phyloP scores from a whole-genome alignment of 495 filamentous ascomycete genomes.

The Xylaria intraflava region DNA sequence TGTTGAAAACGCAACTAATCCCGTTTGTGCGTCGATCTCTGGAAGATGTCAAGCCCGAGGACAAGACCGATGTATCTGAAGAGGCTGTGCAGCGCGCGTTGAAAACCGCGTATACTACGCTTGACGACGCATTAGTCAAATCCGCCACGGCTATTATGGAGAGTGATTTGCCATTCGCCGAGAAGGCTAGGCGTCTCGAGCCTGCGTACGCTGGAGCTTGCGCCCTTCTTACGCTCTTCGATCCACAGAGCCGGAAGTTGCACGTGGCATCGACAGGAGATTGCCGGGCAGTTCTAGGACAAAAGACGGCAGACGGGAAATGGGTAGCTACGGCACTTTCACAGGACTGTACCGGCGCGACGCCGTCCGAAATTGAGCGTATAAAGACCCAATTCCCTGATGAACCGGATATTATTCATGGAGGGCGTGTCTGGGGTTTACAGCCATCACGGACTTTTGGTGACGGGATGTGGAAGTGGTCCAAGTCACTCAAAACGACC shows the following conservation, averaged over 20 bases:
- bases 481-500: conserved; percentile 37
- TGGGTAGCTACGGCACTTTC: conserved; percentile 50
- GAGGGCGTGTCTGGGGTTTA: conserved; percentile 52
- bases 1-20: conserved; percentile 36
- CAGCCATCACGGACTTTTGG: conserved; percentile 57
- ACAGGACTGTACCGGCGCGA: conserved; percentile 53
- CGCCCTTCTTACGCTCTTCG: conserved; percentile 52
- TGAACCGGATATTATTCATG: conserved; percentile 47
- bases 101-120: conserved; percentile 38
- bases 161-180: conserved; percentile 19
- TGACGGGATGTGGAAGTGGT: conserved; percentile 59
- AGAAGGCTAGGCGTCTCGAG: conserved; percentile 21
- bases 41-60: conserved; percentile 16
- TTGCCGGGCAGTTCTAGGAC: conserved; percentile 55
- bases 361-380: conserved; percentile 44
- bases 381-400: conserved; percentile 51
- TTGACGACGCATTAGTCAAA: conserved; percentile 47
- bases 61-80: conserved; percentile 12
- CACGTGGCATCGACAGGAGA: conserved; percentile 55
- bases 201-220: conserved; percentile 53
- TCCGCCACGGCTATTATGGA: conserved; percentile 31
- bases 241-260: conserved; percentile 40
- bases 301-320: conserved; percentile 33
- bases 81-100: conserved; percentile 37
- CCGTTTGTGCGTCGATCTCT: conserved; percentile 36